phyloP scores from a whole-genome alignment of 176 grass and related monocot genomes.

The Avena sativa region DNA sequence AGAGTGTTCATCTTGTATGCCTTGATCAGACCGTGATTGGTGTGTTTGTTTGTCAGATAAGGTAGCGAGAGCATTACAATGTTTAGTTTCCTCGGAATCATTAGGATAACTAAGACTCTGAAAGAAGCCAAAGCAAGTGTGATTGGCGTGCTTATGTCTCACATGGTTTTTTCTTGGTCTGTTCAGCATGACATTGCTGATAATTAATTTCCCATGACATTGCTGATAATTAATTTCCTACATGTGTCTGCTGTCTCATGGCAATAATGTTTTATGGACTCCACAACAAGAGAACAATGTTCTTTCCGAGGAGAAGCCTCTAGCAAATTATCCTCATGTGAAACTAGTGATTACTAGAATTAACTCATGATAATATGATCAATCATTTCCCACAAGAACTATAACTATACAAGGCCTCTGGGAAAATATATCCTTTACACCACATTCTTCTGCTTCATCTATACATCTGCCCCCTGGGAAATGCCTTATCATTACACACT shows the following conservation, averaged over 20 bases:
- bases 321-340: neutral
- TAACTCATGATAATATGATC: neutral
- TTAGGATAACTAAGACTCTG: too few species aligned
- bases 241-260: too few species aligned
- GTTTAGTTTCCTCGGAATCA: too few species aligned
- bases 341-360: slow-evolving; percentile 4
- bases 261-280: too few species aligned
- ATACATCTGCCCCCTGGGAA: neutral
- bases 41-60: neutral
- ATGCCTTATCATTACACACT: neutral
- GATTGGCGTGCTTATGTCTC: neutral
- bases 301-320: neutral
- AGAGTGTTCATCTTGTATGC: neutral
- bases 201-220: too few species aligned
- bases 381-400: neutral
- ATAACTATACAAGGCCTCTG: neutral
- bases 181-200: too few species aligned
- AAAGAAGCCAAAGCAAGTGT: too few species aligned
- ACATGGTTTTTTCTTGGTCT: too few species aligned
- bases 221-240: too few species aligned
- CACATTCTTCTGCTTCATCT: neutral
- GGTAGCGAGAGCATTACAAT: neutral
- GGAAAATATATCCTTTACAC: neutral
- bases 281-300: neutral
- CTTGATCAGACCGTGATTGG: neutral